These are phyloP conservation scores for Beverwykella pulmonaria DNA, from an alignment of 495 filamentous ascomycete genomes.

Conservation along the genomic window DNA sequence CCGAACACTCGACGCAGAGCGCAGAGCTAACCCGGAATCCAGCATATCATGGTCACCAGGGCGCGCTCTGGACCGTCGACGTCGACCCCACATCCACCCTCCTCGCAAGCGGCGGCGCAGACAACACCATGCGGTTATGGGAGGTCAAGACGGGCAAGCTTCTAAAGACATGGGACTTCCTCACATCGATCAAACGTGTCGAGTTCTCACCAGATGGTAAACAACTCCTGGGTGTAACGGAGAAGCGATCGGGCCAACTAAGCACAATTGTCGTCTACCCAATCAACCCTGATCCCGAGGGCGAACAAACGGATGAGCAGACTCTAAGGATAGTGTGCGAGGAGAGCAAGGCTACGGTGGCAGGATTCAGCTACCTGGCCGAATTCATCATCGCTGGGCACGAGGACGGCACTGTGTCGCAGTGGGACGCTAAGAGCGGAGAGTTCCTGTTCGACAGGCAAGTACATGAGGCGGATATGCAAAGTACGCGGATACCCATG, in stretches of 20 bases:
- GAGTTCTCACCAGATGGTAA: slow-evolving; percentile 94
- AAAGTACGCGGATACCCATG: slow-evolving; percentile 29
- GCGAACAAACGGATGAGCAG: slow-evolving; percentile 82
- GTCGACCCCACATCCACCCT: slow-evolving; percentile 92
- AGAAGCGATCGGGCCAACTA: slow-evolving; percentile 94
- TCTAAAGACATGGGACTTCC: slow-evolving; percentile 96
- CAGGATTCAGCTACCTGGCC: slow-evolving; percentile 87
- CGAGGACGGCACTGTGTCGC: slow-evolving; percentile 90
- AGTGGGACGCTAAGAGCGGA: slow-evolving; percentile 93
- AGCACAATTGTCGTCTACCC: slow-evolving; percentile 91
- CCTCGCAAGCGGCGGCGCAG: slow-evolving; percentile 91
- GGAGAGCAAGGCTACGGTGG: slow-evolving; percentile 95
- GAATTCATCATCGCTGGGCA: slow-evolving; percentile 97
- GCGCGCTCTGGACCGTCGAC: slow-evolving; percentile 98
- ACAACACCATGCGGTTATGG: slow-evolving; percentile 98
- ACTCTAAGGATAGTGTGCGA: slow-evolving; percentile 82
- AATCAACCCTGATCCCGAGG: slow-evolving; percentile 75
- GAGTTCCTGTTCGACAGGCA: slow-evolving; percentile 77
- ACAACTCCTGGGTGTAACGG: slow-evolving; percentile 86
- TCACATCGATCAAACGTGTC: slow-evolving; percentile 91
- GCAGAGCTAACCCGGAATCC: background rate
- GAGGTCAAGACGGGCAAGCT: slow-evolving; percentile 90
- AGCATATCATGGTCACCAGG: slow-evolving; percentile 91
- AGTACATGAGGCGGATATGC: slow-evolving; percentile 79
- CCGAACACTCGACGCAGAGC: background rate